Conservation (phyloP, 1,139 yeast species). For the Petasospora rhodanensis region DNA sequence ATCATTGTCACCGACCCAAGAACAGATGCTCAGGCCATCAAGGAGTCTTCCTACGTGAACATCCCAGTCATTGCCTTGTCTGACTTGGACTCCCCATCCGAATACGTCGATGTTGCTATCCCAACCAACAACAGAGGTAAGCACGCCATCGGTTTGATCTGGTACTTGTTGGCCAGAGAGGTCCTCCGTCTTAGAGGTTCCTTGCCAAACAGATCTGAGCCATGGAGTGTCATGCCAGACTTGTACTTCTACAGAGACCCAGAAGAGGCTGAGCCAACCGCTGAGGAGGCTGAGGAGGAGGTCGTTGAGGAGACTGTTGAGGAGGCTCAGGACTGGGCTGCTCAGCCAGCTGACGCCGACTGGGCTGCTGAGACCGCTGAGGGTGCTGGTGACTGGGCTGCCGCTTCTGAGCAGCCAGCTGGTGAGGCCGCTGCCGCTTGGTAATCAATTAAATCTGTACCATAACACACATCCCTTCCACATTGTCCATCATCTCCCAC, state of each 20-base stretch:
- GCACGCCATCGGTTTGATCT: conserved; percentile 99
- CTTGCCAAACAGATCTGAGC: conserved; percentile 93
- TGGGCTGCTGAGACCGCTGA: conserved; percentile 69
- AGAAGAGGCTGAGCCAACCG: conserved; percentile 93
- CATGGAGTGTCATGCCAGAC: conserved; percentile 99
- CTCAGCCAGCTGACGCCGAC: conserved; percentile 64
- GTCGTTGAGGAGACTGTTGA: conserved; percentile 56
- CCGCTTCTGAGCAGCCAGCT: conserved; percentile 24
- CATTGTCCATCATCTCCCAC: too few species aligned
- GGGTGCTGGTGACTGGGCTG: conserved; percentile 37
- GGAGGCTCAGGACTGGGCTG: conserved; percentile 77
- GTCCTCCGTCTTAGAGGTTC: conserved; percentile 99
- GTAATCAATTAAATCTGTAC: conserved; percentile 16
- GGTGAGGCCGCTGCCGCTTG: conserved; percentile 25
- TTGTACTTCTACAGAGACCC: conserved; percentile 99
- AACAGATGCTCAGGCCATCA: conserved; percentile 99
- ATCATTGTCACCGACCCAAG: conserved; percentile 99
- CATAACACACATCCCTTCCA: conserved; percentile 5
- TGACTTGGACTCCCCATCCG: conserved; percentile 99
- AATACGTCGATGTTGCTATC: conserved; percentile 98
- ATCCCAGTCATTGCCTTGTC: conserved; percentile 99
- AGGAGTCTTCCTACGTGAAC: conserved; percentile 99
- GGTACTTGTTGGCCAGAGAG: conserved; percentile 99
- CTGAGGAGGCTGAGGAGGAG: conserved; percentile 62
- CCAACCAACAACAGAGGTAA: conserved; percentile 99